Evolutionary conservation across 139 green algal genomes (phyloP).

Genomic region (Tetradesmus obliquus): DNA sequence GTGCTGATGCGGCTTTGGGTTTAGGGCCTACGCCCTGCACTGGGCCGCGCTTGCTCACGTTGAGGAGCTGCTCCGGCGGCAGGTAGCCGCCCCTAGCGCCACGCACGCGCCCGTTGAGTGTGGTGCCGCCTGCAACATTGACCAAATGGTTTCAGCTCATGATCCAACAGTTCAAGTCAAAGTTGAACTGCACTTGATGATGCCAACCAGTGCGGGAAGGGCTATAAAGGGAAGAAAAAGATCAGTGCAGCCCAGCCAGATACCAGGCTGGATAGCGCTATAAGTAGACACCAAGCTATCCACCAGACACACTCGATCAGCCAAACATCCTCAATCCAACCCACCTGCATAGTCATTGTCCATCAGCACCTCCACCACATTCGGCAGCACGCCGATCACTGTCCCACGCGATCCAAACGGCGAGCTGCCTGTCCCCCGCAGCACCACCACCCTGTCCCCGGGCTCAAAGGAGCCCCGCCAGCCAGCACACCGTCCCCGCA

Average conservation of each 20-base stretch:
- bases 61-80: conserved; percentile 57
- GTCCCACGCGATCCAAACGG: conserved; percentile 79
- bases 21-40: neutral
- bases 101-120: conserved; percentile 50
- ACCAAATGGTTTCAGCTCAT: too few species aligned
- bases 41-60: conserved; percentile 46
- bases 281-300: neutral
- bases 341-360: conserved; percentile 65
- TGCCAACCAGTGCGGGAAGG: too few species aligned
- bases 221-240: too few species aligned
- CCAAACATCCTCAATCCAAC: neutral
- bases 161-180: too few species aligned
- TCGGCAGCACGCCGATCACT: conserved; percentile 56
- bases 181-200: too few species aligned
- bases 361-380: conserved; percentile 80
- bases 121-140: conserved; percentile 47
- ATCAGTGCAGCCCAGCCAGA: too few species aligned
- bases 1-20: neutral
- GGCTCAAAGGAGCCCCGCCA: conserved; percentile 81
- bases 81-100: conserved; percentile 54
- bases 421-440: conserved; percentile 65
- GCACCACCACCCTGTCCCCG: conserved; percentile 81
- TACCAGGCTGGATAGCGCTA: neutral
- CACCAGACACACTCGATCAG: neutral
- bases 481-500: conserved; percentile 47